Percentiles rank a stretch among this genome's conserved stretches.
phyloP scores from a whole-genome alignment of 192 early-diverging fungal species.

The Dissophora ornata region DNA sequence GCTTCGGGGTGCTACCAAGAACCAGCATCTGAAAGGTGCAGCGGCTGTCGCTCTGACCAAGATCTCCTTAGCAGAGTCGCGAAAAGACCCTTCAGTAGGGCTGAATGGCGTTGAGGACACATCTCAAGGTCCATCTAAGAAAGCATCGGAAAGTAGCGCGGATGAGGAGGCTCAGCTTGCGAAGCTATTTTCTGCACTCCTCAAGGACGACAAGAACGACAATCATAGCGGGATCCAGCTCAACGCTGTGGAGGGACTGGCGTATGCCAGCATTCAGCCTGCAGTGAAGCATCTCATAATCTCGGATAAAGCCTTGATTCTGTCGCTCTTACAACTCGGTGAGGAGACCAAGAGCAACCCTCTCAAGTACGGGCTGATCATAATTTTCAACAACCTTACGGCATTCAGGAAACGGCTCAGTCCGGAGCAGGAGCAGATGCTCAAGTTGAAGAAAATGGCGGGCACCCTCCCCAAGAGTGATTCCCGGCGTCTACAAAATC shows the following conservation, averaged over 20 bases:
- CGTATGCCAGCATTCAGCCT: constrained; percentile 80
- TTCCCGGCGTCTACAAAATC: constrained; percentile 43
- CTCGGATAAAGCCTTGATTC: constrained; percentile 66
- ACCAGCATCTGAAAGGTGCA: constrained; percentile 61
- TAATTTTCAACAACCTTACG: constrained; percentile 84
- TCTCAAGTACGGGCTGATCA: constrained; percentile 78
- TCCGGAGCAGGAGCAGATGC: constrained; percentile 84
- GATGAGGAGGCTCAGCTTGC: constrained; percentile 56
- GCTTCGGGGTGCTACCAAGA: constrained; percentile 33
- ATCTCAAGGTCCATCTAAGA: constrained; percentile 31
- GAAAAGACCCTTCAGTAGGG: constrained; percentile 31
- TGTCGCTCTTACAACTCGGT: constrained; percentile 64
- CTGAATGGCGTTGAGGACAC: constrained; percentile 33
- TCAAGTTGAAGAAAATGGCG: constrained; percentile 78
- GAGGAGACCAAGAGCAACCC: constrained; percentile 59
- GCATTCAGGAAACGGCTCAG: constrained; percentile 71
- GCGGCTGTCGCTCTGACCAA: constrained; percentile 74
- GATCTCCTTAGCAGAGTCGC: constrained; percentile 59
- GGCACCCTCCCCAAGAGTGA: constrained; percentile 47
- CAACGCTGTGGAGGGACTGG: constrained; percentile 82
- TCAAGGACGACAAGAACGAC: constrained; percentile 57
- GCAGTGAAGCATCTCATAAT: constrained; percentile 76
- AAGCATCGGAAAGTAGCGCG: constrained; percentile 42
- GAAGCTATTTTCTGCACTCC: constrained; percentile 64
- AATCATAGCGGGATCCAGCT: constrained; percentile 48